Base-by-base conservation (phyloP, 768 basidiomycete genomes). In the Trametes maxima region DNA sequence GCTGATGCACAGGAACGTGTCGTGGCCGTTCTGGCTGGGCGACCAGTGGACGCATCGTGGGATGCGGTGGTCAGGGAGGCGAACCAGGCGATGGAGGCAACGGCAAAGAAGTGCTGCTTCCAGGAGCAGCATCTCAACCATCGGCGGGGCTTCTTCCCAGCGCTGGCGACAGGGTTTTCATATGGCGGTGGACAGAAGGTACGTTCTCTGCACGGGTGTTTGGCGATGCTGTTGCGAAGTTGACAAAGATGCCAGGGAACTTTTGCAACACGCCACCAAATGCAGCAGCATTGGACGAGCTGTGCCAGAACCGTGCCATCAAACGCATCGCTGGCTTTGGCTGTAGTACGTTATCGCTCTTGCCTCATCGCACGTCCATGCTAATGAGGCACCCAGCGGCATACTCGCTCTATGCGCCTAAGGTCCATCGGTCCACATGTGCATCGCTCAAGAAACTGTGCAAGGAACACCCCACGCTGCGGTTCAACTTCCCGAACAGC, bases 401-500 rank as follows among this genome's bases (percentile, higher is more conserved):
- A 40, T 40, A n/a, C 39, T 40, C 39, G 39, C 39, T 13, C 12
- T n/a, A 40, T 40, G 17, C 17, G 39, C 14, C 39, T n/a, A 13
- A 40, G 14, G 39, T 40, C 39, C 39, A 40, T 40, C 39, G 17
- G 12, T n/a, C 12, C 12, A 40, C 17, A n/a, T 14, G 39, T n/a
- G 17, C 12, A 13, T 14, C 39, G 12, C 39, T 40, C 39, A n/a
- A 40, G 14, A n/a, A 13, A n/a, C 56, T 50, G 28, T 57, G 17
- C 33, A 19, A 4, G 8, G 2, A 37, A 11, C 36, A 62, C 19
- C 43, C 33, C 21, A 19, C 43, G 4, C 60, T 69, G 8, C 8
- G 22, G 6, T 47, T 24, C 24, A 59, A 60, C 51, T 68, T 68
- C 45, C 0, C 39, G 2, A 65, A 67, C 40, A 63, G 55, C 13